A percentile compares a stretch with the other conserved stretches of the same genome.
Conservation (phyloP, 2,329 filamentous ascomycete genomes). For the Fusarium annulatum region DNA sequence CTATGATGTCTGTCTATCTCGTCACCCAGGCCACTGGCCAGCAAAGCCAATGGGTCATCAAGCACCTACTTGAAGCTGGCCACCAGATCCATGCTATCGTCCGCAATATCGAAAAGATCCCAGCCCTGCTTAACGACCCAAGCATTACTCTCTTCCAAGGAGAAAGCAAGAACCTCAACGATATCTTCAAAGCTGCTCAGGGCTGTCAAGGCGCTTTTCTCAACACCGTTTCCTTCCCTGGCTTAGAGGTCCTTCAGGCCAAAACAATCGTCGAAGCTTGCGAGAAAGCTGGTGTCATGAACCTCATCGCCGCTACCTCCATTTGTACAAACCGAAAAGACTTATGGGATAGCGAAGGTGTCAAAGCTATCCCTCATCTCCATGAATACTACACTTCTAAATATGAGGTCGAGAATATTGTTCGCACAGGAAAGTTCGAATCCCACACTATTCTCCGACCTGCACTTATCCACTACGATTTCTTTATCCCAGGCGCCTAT, state of each 20-base stretch:
- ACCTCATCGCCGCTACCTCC: constrained; percentile 44
- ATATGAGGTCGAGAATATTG: constrained; percentile 49
- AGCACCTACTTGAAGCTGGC: constrained; percentile 49
- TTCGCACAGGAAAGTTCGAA: constrained; percentile 44
- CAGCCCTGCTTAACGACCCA: constrained; percentile 37
- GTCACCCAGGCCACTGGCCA: constrained; percentile 51
- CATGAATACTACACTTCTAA: constrained; percentile 53
- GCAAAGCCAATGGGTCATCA: constrained; percentile 47
- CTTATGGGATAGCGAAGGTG: constrained; percentile 41
- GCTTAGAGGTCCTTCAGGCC: constrained; percentile 47
- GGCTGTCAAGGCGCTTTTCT: constrained; percentile 50
- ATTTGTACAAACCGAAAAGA: constrained; percentile 27
- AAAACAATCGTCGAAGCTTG: constrained; percentile 47
- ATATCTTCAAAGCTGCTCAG: constrained; percentile 46
- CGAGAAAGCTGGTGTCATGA: constrained; percentile 48
- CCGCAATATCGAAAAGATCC: constrained; percentile 48
- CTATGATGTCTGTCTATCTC: constrained; percentile 47
- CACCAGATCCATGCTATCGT: constrained; percentile 52
- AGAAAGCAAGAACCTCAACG: constrained; percentile 49
- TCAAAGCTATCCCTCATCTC: constrained; percentile 20
- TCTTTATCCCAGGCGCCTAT: constrained; percentile 32
- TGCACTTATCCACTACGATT: constrained; percentile 45
- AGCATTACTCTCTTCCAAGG: constrained; percentile 51
- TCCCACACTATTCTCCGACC: constrained; percentile 51
- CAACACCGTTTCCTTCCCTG: constrained; percentile 43